Base-by-base conservation (phyloP, 257 asterid genomes). In the Solanum acaule region DNA sequence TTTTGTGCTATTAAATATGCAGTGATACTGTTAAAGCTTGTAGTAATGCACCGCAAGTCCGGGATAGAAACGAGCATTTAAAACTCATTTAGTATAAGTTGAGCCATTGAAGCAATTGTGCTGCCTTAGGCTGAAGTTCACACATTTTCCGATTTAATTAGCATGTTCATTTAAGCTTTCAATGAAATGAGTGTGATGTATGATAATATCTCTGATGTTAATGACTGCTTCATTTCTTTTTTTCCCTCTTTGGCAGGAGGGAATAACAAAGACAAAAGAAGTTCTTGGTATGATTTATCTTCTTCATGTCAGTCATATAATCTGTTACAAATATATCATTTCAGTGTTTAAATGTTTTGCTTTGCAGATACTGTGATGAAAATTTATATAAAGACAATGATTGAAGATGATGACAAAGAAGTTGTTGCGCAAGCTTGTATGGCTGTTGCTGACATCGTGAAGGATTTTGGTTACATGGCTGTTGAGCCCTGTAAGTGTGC, bases 361-460 rank as follows among this genome's bases (percentile, higher is more conserved):
- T 87, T 46, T 85, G 90, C 93, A 97, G 99, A 95, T 87, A 92
- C 92, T 86, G 93, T 95, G 91, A 92, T 96, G 98, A 93, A 95
- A 59, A 96, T 96, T 84, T 97, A 95, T 91, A 88, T 94, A 84
- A 95, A 94, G 91, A 92, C 98, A 91, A 96, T 96, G 98, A 90
- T 93, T 42, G 98, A 95, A 83, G 98, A 97, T 89, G 99, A 96
- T 85, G 99, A 96, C 92, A 95, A 95, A 93, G 99, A 96, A 93
- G 99, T 96, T 87, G 99, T 96, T 91, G 98, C 99, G 89, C 98
- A 96, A 92, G 98, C 99, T 89, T 97, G 99, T 92, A 92, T 90
- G 90, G 92, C 98, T 89, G 88, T 94, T 59, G 98, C 95, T 89
- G 99, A 97, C 88, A 94, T 97, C 87, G 89, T 93, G 75, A 95